A percentile compares a stretch with the other conserved stretches of the same genome.
phyloP scores from a whole-genome alignment of 1,284 basidiomycete genomes.

The Cryptococcus sp. region DNA sequence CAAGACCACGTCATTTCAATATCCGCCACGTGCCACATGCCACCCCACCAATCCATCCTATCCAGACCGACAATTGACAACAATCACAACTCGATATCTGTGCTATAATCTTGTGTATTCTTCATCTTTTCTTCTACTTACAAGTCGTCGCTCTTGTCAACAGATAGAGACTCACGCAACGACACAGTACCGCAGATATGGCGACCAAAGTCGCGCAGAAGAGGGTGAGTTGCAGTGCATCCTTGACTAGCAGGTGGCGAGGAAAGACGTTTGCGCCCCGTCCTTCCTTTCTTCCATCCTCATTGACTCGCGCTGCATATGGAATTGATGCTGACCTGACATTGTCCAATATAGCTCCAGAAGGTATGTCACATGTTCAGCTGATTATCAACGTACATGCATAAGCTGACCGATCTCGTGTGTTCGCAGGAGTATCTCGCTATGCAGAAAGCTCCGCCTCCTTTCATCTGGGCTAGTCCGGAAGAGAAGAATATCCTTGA shows the following conservation, averaged over 20 bases:
- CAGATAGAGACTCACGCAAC: too few relatives aligned
- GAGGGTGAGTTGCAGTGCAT: slow-evolving; percentile 38
- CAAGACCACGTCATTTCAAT: too few relatives aligned
- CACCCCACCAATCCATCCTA: too few relatives aligned
- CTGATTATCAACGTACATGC: not conserved
- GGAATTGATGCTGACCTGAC: not conserved
- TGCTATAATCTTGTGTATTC: too few relatives aligned
- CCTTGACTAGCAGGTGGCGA: not conserved
- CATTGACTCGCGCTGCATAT: not conserved
- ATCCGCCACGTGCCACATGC: too few relatives aligned
- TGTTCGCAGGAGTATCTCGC: slow-evolving; percentile 75
- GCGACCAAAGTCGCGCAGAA: slow-evolving; percentile 54
- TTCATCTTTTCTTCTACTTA: too few relatives aligned
- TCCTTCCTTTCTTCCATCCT: not conserved
- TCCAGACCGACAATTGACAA: too few relatives aligned
- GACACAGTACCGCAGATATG: slow-evolving; percentile 24
- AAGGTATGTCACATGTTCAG: slow-evolving; percentile 30
- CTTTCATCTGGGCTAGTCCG: slow-evolving; percentile 88
- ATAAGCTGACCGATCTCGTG: not conserved
- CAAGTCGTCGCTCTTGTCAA: too few relatives aligned
- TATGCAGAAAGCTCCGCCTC: slow-evolving; percentile 92
- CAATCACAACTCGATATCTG: too few relatives aligned
- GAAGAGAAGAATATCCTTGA: slow-evolving; percentile 92
- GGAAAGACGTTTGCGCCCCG: not conserved
- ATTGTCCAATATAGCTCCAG: slow-evolving; percentile 35